Evolutionary conservation across 768 basidiomycete genomes (phyloP).

Genomic region (Hydnomerulius pinastri): DNA sequence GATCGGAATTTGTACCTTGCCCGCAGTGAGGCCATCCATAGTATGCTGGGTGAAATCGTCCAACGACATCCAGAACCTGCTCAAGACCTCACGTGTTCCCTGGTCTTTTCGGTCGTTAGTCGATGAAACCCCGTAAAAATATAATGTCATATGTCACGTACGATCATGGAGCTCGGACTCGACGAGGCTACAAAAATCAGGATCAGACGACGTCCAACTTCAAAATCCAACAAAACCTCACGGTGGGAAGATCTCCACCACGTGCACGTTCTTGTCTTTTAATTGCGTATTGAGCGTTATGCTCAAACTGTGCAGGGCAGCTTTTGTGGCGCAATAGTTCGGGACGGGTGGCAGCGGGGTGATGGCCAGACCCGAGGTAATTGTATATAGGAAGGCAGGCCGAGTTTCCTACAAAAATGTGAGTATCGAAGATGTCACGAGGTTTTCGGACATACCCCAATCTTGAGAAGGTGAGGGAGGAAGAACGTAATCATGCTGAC

Average conservation of each 20-base stretch:
- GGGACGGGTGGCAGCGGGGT: conserved; percentile 42
- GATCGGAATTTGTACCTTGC: conserved; percentile 32
- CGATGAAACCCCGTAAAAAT: conserved; percentile 43
- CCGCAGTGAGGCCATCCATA: conserved; percentile 40
- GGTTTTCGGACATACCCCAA: conserved; percentile 40
- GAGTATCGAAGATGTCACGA: neutral
- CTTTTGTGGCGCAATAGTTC: conserved; percentile 60
- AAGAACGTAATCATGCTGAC: conserved; percentile 50
- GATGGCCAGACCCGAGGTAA: conserved; percentile 56
- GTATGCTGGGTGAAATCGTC: conserved; percentile 44
- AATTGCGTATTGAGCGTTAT: conserved; percentile 50
- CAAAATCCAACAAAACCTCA: conserved; percentile 30
- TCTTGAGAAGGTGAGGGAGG: conserved; percentile 56
- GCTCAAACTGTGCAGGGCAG: conserved; percentile 54
- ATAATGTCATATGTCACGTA: conserved; percentile 23
- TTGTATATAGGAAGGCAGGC: conserved; percentile 49
- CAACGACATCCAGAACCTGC: conserved; percentile 60
- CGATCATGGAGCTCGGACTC: conserved; percentile 66
- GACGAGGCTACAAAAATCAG: conserved; percentile 42
- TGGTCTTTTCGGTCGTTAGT: conserved; percentile 60
- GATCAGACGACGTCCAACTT: neutral
- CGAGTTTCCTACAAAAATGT: conserved; percentile 38
- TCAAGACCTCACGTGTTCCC: conserved; percentile 48
- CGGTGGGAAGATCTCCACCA: conserved; percentile 62
- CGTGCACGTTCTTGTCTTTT: conserved; percentile 48